These are phyloP conservation scores for Botryotinia globosa DNA, from an alignment of 2,329 filamentous ascomycete genomes.

Conservation along the genomic window DNA sequence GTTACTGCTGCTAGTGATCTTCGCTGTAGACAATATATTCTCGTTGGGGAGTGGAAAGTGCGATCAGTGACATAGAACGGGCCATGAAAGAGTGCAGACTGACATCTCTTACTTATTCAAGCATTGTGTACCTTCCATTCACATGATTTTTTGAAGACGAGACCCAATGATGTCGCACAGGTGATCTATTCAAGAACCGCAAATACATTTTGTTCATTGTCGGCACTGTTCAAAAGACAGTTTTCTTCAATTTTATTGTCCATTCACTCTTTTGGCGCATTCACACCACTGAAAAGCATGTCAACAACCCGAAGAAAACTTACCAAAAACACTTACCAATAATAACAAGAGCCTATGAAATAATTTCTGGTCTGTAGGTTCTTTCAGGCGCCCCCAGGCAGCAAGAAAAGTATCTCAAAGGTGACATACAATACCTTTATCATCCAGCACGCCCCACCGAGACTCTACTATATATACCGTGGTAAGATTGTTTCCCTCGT, in stretches of 20 bases:
- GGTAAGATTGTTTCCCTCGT: background rate
- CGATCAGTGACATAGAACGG: too few species aligned
- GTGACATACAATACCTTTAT: background rate
- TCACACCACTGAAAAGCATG: background rate
- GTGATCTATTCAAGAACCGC: background rate
- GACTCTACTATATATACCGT: background rate
- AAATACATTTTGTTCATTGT: background rate
- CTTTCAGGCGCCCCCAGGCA: background rate
- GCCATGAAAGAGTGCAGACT: background rate
- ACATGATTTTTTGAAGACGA: too few species aligned
- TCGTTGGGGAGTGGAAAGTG: background rate
- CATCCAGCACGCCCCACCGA: background rate
- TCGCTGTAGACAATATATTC: background rate
- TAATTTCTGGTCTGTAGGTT: background rate
- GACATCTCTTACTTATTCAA: background rate
- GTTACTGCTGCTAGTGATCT: too few species aligned
- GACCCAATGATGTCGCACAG: background rate
- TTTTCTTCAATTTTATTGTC: background rate
- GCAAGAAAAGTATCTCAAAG: background rate
- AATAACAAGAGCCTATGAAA: background rate
- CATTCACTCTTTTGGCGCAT: background rate
- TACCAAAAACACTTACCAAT: background rate
- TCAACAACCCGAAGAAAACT: background rate
- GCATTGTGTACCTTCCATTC: background rate
- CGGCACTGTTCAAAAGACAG: background rate